A percentile compares a stretch with the other conserved stretches of the same genome.
Conservation (phyloP, 352 stramenopile genomes). For the Pythium brachiatum region DNA sequence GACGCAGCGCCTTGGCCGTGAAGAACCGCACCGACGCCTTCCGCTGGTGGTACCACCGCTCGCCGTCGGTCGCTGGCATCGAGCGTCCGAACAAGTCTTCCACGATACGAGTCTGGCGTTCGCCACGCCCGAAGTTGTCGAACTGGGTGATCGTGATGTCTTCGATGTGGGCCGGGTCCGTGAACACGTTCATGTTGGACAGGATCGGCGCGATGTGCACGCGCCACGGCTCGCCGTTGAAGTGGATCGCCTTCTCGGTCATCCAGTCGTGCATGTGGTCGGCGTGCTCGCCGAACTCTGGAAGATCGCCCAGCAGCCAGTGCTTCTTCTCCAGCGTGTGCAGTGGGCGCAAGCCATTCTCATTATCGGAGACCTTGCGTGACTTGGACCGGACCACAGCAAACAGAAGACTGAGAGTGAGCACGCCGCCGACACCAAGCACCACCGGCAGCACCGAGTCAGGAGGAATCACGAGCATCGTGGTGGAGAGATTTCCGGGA, state of each 20-base stretch:
- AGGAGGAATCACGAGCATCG: background rate
- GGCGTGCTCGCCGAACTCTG: constrained; percentile 28
- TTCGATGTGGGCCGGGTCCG: constrained; percentile 23
- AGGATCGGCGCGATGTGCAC: constrained; percentile 18
- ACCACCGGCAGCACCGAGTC: background rate
- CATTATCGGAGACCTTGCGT: background rate
- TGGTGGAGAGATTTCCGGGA: too few species aligned
- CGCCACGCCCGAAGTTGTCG: constrained; percentile 31
- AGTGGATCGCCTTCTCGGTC: constrained; percentile 13
- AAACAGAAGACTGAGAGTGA: constrained; percentile 1
- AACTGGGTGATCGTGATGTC: constrained; percentile 34
- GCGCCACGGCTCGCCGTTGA: constrained; percentile 24
- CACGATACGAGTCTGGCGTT: constrained; percentile 16
- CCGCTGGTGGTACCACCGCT: constrained; percentile 31
- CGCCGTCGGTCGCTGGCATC: constrained; percentile 28
- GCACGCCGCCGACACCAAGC: constrained; percentile 6
- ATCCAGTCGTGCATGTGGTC: constrained; percentile 48
- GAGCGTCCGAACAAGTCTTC: constrained; percentile 24
- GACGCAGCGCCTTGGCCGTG: constrained; percentile 26
- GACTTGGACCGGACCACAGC: background rate
- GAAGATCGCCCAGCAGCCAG: constrained; percentile 37
- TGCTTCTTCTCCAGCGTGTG: background rate
- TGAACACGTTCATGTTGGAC: constrained; percentile 22
- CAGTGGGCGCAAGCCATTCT: background rate
- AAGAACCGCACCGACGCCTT: constrained; percentile 33